Evolutionary conservation across 768 basidiomycete genomes (phyloP).

Genomic region (Tephrocybe rancida): DNA sequence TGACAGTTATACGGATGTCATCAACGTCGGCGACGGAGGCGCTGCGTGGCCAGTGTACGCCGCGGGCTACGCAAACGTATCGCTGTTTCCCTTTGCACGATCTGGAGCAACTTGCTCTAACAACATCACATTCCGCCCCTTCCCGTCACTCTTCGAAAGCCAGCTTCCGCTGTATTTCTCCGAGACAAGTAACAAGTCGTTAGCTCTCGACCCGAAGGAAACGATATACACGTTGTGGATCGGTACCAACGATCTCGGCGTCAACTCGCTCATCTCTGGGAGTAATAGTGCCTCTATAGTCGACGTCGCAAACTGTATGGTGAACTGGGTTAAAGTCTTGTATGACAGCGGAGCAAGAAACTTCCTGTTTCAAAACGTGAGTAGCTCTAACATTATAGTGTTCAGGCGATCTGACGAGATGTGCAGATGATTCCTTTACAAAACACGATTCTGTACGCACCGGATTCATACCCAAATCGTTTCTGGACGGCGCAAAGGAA

Average conservation of each 20-base stretch:
- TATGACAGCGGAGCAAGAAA: constrained; percentile 64
- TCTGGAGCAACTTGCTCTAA: constrained; percentile 72
- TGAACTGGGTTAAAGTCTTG: constrained; percentile 59
- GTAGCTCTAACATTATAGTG: too few relatives aligned
- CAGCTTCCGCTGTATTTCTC: constrained; percentile 57
- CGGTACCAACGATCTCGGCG: constrained; percentile 68
- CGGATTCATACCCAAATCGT: constrained; percentile 46
- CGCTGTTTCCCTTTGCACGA: constrained; percentile 58
- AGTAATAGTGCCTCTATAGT: constrained; percentile 57
- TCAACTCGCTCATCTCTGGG: constrained; percentile 54
- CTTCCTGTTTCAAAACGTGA: constrained; percentile 70
- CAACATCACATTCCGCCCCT: constrained; percentile 56
- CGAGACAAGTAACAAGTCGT: constrained; percentile 42
- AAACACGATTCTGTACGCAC: constrained; percentile 46
- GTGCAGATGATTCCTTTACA: constrained; percentile 61
- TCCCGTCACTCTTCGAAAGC: constrained; percentile 59
- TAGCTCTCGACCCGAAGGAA: constrained; percentile 38
- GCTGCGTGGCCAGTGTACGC: constrained; percentile 65
- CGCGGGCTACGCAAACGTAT: constrained; percentile 53
- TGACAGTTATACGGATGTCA: constrained; percentile 65
- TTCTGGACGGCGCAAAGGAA: constrained; percentile 56
- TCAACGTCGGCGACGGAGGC: constrained; percentile 40
- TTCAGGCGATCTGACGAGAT: too few relatives aligned
- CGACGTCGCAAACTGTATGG: constrained; percentile 56
- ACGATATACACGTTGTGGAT: constrained; percentile 73